A percentile compares a stretch with the other conserved stretches of the same genome.
These are phyloP conservation scores for Cornus controversa DNA, from an alignment of 148 eudicot genomes.

Conservation along the genomic window DNA sequence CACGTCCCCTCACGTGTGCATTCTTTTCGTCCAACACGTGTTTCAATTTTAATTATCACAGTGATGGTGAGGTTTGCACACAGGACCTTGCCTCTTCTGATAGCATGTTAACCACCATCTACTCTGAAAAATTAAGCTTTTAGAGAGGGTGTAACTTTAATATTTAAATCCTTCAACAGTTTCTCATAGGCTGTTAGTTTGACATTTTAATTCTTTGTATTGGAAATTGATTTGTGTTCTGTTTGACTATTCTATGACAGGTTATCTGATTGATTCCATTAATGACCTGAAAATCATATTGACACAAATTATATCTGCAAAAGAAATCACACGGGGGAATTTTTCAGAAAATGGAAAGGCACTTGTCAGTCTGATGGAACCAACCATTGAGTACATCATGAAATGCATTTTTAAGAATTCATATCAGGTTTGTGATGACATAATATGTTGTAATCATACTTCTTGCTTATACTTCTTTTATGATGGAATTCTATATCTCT, in stretches of 20 bases:
- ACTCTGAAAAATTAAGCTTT: no score
- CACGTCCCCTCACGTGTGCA: no score
- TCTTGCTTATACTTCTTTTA: background rate
- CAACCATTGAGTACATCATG: slow-evolving; percentile 58
- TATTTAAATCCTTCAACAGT: no score
- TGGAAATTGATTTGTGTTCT: background rate
- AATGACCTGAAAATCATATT: slow-evolving; percentile 47
- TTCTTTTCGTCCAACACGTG: no score
- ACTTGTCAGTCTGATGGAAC: slow-evolving; percentile 58
- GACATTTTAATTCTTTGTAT: background rate
- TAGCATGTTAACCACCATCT: no score
- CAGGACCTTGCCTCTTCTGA: no score
- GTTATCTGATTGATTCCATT: slow-evolving; percentile 54
- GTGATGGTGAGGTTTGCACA: no score
- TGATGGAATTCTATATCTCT: background rate
- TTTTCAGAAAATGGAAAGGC: slow-evolving; percentile 31
- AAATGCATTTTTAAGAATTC: slow-evolving; percentile 52
- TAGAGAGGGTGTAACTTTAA: no score
- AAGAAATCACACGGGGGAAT: slow-evolving; percentile 25
- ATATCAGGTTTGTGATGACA: slow-evolving; percentile 39
- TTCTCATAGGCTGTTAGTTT: background rate
- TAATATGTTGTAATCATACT: slow-evolving; percentile 5
- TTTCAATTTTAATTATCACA: no score
- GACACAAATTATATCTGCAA: slow-evolving; percentile 33
- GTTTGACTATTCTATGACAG: slow-evolving; percentile 31